Evolutionary conservation across 78 protist genomes (phyloP), one percentile per base, ranked within the genome.

Genomic region (Protostelium mycophagum): DNA sequence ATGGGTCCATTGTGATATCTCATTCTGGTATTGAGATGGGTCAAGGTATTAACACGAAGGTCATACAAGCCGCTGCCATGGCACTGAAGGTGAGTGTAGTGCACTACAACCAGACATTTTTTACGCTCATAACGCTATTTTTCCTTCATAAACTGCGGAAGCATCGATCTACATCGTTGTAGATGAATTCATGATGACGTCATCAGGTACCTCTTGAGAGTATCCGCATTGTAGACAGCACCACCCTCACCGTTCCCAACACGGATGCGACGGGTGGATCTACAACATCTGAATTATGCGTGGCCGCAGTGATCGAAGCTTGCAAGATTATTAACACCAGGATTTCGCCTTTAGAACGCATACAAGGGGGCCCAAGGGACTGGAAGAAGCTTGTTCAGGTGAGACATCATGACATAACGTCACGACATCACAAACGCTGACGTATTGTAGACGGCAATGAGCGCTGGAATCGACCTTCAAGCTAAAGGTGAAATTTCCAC

Each of bases 1-100:
- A 99, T 94, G 99, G 99, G 0, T 37, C 98, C 23, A 97, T 98
- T 1, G 83, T 96, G 31, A 95, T 99, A 1, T 85, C 97, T 34
- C 98, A 97, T 95, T 98, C 98, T 36, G 99, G 99, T 28, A 87
- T 93, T 23, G 99, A 98, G 38, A 98, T 98, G 98, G 99, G 99
- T 31, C 99, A 99, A 86, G 99, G 99, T 35, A 88, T 98, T 29
- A 95, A 98, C 89, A 98, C 98, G 37, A 97, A 97, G 93, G 94
- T 98, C 86, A 23, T 37, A 29, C 95, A 93, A 36, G 95, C 96
- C 31, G 96, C 96, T 1, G 97, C 98, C 36, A 9, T 36, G n/a
- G 98, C 88, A 38, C 85, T 98, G 0, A 96, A 95, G 88, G 86
- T 85, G 86, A 35, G 16, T 16, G 16, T 16, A 51, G 73, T 51